phyloP scores from a whole-genome alignment of 164 flowering plant genomes.

The Vitis labrusca region DNA sequence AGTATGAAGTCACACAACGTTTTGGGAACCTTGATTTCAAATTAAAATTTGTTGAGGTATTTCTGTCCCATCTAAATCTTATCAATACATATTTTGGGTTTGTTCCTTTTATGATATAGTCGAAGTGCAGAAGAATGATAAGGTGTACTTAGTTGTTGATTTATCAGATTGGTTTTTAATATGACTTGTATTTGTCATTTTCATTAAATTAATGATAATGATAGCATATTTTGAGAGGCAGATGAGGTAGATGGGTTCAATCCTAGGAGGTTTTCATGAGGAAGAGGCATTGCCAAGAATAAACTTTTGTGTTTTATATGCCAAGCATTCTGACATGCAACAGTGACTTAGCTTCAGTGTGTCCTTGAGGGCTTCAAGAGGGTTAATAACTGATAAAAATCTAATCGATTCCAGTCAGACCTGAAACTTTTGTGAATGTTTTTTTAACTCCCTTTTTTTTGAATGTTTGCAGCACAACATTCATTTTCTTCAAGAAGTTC shows the following conservation, averaged over 20 bases:
- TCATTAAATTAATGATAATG: no score
- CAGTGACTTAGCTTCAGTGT: background rate
- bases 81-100: background rate
- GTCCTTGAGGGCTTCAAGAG: background rate
- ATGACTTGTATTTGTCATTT: no score
- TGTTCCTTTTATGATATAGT: background rate
- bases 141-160: no score
- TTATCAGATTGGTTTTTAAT: no score
- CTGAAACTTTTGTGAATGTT: no score
- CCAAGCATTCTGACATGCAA: background rate
- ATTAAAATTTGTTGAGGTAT: conserved; percentile 89
- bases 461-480: conserved; percentile 73
- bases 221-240: background rate
- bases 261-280: background rate
- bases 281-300: background rate
- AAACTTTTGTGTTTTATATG: background rate
- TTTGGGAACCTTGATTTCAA: conserved; percentile 85
- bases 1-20: conserved; percentile 84
- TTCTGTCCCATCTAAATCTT: background rate
- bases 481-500: conserved; percentile 85
- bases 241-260: background rate
- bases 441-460: background rate
- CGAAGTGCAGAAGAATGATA: no score
- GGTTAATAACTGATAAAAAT: no score
- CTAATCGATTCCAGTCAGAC: no score